Base-by-base conservation (phyloP, 495 filamentous ascomycete species). In the Penicillium alfredii region DNA sequence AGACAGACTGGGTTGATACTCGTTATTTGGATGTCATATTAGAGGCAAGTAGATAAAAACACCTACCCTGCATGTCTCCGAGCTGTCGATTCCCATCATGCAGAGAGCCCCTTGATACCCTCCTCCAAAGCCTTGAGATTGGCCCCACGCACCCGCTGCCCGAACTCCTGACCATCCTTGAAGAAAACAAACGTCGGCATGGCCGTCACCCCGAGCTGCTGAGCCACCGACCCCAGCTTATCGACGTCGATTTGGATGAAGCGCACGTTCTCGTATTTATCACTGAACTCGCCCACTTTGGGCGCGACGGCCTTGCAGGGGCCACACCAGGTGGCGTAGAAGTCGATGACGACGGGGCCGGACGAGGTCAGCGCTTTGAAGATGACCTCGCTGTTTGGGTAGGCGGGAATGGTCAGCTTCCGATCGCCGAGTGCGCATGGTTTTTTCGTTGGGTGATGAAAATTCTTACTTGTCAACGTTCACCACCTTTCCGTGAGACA, bases 221-320 rank as follows among this genome's bases (percentile, higher is more conserved):
- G 61, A 17, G 82, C 79, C 9, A 89, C 76, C 9, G 81, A 74
- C 31, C 82, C 69, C 19, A 89, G 63, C 42, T 82, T 73, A 61
- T 95, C 88, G 38, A 94, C 86, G 61, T 94, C 88, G 53, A 95
- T 57, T 72, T 93, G 92, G 68, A 76, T 76, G 62, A 94, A 94
- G 46, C 73, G 69, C 35, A 78, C 73, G 23, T 70, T 62, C 35
- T 68, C 20, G 56, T 71, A 73, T 12, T 63, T 56, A 35, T 57
- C 53, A 30, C 53, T 57, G 17, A 57, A 39, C 24, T 57, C 48
- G 32, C 53, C 53, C 33, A 57, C 37, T 27, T 49, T 44, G 26
- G 53, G 53, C 0, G 43, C 50, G 8, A 55, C 53, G 12, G 50
- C 53, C 34, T 41, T 42, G 47, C 53, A 57, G 15, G 53, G 53